Percentiles rank a stretch among this genome's conserved stretches.
Evolutionary conservation across 108 stramenopile species (phyloP).

Genomic region (Chaetoceros muelleri): DNA sequence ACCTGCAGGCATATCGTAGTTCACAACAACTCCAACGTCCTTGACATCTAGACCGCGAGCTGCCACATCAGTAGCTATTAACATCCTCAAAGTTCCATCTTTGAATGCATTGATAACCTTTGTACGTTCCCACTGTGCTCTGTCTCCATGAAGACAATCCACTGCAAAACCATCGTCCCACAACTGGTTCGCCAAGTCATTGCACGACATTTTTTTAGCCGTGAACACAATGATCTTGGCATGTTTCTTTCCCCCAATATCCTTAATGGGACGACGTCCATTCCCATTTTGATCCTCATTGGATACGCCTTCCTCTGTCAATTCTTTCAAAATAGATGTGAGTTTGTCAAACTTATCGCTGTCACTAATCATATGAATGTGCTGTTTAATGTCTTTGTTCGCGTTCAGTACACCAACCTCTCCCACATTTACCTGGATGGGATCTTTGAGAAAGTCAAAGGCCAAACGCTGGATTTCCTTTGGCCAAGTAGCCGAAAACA

Average conservation of each 20-base stretch:
- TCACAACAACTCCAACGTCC: constrained; percentile 94
- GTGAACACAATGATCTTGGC: constrained; percentile 85
- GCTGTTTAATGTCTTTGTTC: constrained; percentile 91
- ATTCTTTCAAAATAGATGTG: constrained; percentile 80
- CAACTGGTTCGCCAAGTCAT: constrained; percentile 79
- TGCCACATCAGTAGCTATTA: constrained; percentile 98
- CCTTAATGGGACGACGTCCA: constrained; percentile 12
- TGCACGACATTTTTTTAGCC: constrained; percentile 77
- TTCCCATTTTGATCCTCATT: constrained; percentile 18
- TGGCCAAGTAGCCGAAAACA: constrained; percentile 99
- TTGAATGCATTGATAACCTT: constrained; percentile 94
- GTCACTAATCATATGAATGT: constrained; percentile 83
- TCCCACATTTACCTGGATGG: constrained; percentile 94
- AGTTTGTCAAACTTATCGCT: constrained; percentile 88
- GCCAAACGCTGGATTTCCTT: constrained; percentile 95
- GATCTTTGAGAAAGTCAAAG: constrained; percentile 90
- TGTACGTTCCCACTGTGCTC: constrained; percentile 92
- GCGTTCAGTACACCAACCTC: constrained; percentile 81
- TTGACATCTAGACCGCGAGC: constrained; percentile 97
- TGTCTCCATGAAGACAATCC: constrained; percentile 96
- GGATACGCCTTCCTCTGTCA: constrained; percentile 42
- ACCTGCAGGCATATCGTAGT: constrained; percentile 93
- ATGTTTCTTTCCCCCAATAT: constrained; percentile 63
- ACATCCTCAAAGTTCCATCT: constrained; percentile 66
- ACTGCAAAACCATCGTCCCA: constrained; percentile 89